phyloP scores from a whole-genome alignment of 2,329 filamentous ascomycete genomes.

The Fusarium sp. region DNA sequence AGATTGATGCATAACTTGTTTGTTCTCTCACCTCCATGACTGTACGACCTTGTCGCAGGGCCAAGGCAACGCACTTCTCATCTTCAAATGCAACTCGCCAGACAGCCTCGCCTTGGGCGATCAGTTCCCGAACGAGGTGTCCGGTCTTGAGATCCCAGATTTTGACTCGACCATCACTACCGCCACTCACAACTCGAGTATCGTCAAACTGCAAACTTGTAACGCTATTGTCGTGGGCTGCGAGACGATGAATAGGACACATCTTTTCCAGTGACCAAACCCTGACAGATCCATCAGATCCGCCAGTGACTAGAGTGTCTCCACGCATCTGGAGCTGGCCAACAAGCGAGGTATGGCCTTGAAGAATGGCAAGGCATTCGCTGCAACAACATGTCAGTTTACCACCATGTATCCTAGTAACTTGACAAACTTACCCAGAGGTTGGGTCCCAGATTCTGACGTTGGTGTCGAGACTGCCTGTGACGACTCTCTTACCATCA shows the following conservation, averaged over 20 bases:
- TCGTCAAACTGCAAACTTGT: constrained; percentile 98
- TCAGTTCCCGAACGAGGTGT: constrained; percentile 88
- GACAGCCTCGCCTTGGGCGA: constrained; percentile 90
- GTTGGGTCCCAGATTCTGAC: constrained; percentile 96
- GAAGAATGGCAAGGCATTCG: constrained; percentile 88
- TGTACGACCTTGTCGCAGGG: constrained; percentile 83
- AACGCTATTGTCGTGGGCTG: constrained; percentile 97
- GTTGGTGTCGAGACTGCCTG: constrained; percentile 94
- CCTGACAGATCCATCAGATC: constrained; percentile 93
- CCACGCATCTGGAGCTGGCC: constrained; percentile 96
- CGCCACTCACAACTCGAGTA: constrained; percentile 92
- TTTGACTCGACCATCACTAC: constrained; percentile 97
- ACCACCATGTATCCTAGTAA: neutral
- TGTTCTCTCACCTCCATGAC: constrained; percentile 94
- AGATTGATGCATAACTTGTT: neutral
- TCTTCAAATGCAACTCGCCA: constrained; percentile 99
- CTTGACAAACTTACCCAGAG: constrained; percentile 72
- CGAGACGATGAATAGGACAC: constrained; percentile 91
- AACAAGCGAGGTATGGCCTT: constrained; percentile 96
- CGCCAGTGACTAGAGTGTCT: constrained; percentile 94
- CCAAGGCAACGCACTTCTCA: constrained; percentile 97
- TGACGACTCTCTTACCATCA: constrained; percentile 92
- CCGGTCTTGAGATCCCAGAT: constrained; percentile 97
- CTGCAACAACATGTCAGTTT: constrained; percentile 53
- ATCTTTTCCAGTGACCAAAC: constrained; percentile 95